Base-by-base conservation (phyloP, 176 grass and related monocot species). In the Cenchrus purpureus region DNA sequence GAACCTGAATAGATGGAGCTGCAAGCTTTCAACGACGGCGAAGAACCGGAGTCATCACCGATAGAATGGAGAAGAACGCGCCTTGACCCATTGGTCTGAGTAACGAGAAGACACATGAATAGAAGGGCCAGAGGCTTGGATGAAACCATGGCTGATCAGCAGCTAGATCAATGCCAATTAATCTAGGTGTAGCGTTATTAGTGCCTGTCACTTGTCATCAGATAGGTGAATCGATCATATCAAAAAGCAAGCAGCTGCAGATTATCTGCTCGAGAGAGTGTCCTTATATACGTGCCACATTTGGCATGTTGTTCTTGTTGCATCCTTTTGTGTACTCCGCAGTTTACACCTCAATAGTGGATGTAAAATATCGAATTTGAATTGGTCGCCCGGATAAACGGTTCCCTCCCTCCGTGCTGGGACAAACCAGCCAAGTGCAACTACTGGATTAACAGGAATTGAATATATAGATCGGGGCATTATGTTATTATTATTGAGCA, bases 281-380 rank as follows among this genome's bases (percentile, higher is more conserved):
- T 40, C 37, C 25, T 28, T 62, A 78, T 4, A 29, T 40, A 40
- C 57, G 20, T 45, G 40, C 5, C 19, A 22, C 12, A 1, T 7
- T 63, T 78, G 57, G 20, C 76, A 29, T 60, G 29, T 62, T n/a
- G 34, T 78, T 78, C 57, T 78, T 78, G 76, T 78, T 14, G 52
- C 57, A 44, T 62, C 20, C 75, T 25, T 15, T 78, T 78, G 40
- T 78, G 40, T 25, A 28, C 12, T 2, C 4, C 17, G 13, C 6
- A 2, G 44, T 40, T 40, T 40, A 40, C 3, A 40, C 37, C 37
- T 40, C 0, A 40, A 40, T 40, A 40, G 37, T 4, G 2, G 37
- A 40, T 40, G 37, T 40, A 40, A 40, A 40, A 40, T 40, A 40
- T 40, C 37, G 37, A 40, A 40, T 40, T 40, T 40, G 37, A 40